phyloP scores from a whole-genome alignment of 2,329 filamentous ascomycete species.

The Ophiostoma himal-ulmi region DNA sequence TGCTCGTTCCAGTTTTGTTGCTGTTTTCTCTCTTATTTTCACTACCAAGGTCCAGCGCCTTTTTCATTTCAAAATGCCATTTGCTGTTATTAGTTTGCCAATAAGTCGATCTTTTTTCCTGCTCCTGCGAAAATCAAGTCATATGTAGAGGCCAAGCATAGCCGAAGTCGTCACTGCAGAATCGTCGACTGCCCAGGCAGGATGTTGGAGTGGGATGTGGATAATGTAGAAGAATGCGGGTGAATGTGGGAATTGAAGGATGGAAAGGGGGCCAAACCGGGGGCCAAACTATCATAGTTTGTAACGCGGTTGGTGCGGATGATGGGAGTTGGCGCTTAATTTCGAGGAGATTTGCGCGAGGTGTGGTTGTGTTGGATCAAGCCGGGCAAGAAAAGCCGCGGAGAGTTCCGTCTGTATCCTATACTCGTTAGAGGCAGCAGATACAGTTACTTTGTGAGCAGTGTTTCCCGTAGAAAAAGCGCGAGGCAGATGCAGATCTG shows the following conservation, averaged over 20 bases:
- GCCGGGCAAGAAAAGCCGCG: neutral
- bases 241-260: neutral
- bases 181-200: neutral
- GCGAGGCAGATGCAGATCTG: neutral
- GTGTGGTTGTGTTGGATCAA: too few relatives aligned
- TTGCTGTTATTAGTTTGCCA: neutral
- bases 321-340: neutral
- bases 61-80: neutral
- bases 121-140: neutral
- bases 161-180: neutral
- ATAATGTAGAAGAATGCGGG: neutral
- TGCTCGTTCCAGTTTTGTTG: neutral
- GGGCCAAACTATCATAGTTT: neutral
- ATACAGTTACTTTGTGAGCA: too few relatives aligned
- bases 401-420: neutral
- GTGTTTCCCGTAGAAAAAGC: neutral
- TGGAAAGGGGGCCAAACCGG: slow-evolving; percentile 6
- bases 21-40: neutral
- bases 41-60: neutral
- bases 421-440: too few relatives aligned
- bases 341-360: neutral
- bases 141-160: neutral
- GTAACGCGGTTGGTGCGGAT: neutral
- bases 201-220: neutral
- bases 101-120: neutral